phyloP scores from a whole-genome alignment of 2,329 filamentous ascomycete species.

The Bipolaris sorokiniana region DNA sequence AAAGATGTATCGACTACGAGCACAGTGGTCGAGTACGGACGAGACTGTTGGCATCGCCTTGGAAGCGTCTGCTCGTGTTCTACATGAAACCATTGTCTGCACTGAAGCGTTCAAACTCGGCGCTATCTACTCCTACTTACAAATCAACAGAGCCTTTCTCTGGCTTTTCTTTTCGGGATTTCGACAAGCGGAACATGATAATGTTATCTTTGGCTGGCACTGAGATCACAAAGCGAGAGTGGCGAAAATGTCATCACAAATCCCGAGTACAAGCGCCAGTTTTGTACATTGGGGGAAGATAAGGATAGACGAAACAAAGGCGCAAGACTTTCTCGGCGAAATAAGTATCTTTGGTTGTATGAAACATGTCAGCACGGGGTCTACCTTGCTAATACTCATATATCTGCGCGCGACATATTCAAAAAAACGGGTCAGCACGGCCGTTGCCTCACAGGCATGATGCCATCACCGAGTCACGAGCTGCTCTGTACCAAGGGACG shows the following conservation, averaged over 20 bases:
- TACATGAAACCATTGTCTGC: background rate
- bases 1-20: background rate
- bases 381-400: slow-evolving; percentile 15
- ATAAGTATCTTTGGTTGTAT: background rate
- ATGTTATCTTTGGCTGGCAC: background rate
- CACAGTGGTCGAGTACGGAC: background rate
- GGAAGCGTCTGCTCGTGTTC: background rate
- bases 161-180: slow-evolving; percentile 6
- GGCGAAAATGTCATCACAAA: background rate
- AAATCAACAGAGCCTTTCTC: slow-evolving; percentile 1
- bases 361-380: slow-evolving; percentile 10
- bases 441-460: slow-evolving; percentile 5
- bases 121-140: slow-evolving; percentile 9
- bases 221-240: background rate
- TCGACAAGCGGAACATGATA: slow-evolving; percentile 15
- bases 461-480: slow-evolving; percentile 7
- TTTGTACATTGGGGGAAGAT: background rate
- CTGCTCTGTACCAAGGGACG: slow-evolving; percentile 5
- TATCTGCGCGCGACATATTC: slow-evolving; percentile 8
- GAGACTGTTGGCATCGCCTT: background rate
- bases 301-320: background rate
- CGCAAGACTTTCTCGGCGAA: background rate
- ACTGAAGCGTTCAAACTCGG: background rate
- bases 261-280: background rate
- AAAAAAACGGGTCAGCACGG: slow-evolving; percentile 8